Evolutionary conservation across 371 early-diverging fungal species (phyloP).

Genomic region (Apophysomyces variabilis): DNA sequence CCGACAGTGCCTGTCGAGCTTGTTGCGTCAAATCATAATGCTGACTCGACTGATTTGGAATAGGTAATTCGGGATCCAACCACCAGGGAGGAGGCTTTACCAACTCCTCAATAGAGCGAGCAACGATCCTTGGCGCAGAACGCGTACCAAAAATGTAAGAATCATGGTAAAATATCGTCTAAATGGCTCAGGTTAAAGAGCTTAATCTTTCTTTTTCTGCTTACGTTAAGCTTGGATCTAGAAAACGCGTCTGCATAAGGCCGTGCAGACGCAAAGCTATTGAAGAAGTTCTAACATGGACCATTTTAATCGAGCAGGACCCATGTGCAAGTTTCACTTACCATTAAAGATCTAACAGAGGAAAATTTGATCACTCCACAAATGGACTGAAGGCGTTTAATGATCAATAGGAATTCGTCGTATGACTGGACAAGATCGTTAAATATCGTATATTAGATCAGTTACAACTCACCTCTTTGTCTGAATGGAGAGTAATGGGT

Average conservation of each 20-base stretch:
- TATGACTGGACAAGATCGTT: constrained; percentile 22
- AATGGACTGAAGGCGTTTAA: constrained; percentile 31
- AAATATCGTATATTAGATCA: background rate
- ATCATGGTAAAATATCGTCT: constrained; percentile 40
- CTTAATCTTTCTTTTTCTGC: background rate
- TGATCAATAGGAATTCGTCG: constrained; percentile 21
- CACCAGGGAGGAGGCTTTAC: constrained; percentile 39
- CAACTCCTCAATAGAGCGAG: constrained; percentile 33
- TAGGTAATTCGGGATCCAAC: constrained; percentile 14
- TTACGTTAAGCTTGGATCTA: constrained; percentile 55
- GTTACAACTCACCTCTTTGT: constrained; percentile 40
- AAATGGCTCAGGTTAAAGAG: background rate
- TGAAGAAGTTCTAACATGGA: constrained; percentile 43
- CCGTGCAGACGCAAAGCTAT: constrained; percentile 44
- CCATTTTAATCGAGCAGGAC: background rate
- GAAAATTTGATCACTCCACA: constrained; percentile 39
- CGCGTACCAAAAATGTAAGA: constrained; percentile 39
- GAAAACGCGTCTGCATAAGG: constrained; percentile 63
- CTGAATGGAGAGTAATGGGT: constrained; percentile 59
- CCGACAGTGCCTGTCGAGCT: constrained; percentile 21
- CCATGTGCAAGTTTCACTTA: constrained; percentile 15
- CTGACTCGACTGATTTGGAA: constrained; percentile 11
- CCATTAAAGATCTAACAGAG: constrained; percentile 46
- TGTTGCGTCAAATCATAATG: constrained; percentile 16
- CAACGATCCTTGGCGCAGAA: constrained; percentile 24